Conservation (phyloP, 345 rosid species). For the Gossypioides kirkii region DNA sequence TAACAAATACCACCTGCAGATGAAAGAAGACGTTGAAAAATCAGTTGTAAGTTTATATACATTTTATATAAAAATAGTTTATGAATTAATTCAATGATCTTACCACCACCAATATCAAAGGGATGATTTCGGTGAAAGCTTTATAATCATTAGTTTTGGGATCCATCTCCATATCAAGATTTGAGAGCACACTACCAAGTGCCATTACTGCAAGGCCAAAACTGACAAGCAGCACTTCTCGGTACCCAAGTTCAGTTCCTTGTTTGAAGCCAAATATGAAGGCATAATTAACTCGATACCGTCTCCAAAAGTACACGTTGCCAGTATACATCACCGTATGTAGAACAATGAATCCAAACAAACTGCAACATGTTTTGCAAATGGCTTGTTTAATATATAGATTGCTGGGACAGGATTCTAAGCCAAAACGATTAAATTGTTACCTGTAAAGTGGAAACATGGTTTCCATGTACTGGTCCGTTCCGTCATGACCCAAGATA, state of each 20-base stretch:
- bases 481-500: constrained; percentile 17
- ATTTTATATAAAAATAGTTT: background rate
- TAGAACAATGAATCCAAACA: constrained; percentile 38
- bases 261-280: constrained; percentile 47
- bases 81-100: background rate
- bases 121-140: constrained; percentile 32
- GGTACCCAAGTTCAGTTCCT: constrained; percentile 36
- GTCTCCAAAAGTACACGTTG: constrained; percentile 29
- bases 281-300: constrained; percentile 32
- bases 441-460: constrained; percentile 51
- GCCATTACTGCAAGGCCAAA: constrained; percentile 33
- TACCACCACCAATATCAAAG: constrained; percentile 31
- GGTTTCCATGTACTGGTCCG: constrained; percentile 33
- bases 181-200: constrained; percentile 27
- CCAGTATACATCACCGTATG: constrained; percentile 34
- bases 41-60: background rate
- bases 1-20: constrained; percentile 7
- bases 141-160: constrained; percentile 29
- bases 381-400: constrained; percentile 1
- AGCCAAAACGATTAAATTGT: background rate
- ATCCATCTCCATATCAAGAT: constrained; percentile 35
- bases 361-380: constrained; percentile 24
- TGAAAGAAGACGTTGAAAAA: background rate
- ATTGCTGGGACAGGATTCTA: background rate
- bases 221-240: constrained; percentile 33